Evolutionary conservation across 148 eudicot genomes (phyloP).

Genomic region (Heliosperma pusillum): DNA sequence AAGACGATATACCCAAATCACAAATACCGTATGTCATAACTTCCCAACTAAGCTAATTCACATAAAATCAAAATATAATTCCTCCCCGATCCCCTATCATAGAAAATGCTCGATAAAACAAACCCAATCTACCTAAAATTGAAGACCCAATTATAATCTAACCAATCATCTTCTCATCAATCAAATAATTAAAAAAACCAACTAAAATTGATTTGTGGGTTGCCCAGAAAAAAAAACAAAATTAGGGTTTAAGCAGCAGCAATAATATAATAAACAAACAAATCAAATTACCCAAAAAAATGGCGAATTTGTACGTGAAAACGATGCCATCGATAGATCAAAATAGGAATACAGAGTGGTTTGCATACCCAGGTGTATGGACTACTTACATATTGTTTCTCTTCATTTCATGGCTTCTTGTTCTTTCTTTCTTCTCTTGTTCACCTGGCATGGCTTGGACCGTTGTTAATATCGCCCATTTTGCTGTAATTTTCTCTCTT

Average conservation of each 20-base stretch:
- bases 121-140: background rate
- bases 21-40: no score
- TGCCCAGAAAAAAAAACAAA: background rate
- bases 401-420: constrained; percentile 74
- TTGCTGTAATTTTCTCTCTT: constrained; percentile 33
- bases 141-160: background rate
- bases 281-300: constrained; percentile 9
- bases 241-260: constrained; percentile 18
- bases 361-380: constrained; percentile 89
- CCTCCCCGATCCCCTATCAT: no score
- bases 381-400: constrained; percentile 68
- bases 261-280: no score
- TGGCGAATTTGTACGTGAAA: constrained; percentile 76
- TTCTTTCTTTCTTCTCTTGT: constrained; percentile 64
- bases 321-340: constrained; percentile 75
- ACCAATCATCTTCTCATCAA: background rate
- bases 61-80: no score
- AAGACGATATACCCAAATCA: no score
- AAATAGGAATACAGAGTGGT: constrained; percentile 87
- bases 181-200: no score
- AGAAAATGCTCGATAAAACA: background rate
- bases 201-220: background rate
- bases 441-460: constrained; percentile 92
- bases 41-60: no score
- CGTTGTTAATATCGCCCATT: constrained; percentile 63